Evolutionary conservation across 768 basidiomycete species (phyloP).

Genomic region (Dendrothele bispora): DNA sequence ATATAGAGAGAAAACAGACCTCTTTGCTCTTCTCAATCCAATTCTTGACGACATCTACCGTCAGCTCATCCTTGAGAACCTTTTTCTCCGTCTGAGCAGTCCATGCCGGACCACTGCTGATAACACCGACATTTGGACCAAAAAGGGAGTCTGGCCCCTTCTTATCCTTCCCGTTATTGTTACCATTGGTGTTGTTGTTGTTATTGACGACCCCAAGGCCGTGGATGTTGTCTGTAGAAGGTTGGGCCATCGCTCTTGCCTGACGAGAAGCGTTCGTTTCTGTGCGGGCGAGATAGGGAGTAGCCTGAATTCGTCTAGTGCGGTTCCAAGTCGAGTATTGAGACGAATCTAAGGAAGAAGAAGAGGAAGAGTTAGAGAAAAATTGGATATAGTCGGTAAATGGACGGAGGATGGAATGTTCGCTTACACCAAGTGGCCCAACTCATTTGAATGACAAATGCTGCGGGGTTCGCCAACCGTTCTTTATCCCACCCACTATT

Average conservation of each 20-base stretch:
- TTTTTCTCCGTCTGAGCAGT: conserved; percentile 64
- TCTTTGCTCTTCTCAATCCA: conserved; percentile 92
- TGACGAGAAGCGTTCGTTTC: conserved; percentile 48
- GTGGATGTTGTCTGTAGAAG: conserved; percentile 27
- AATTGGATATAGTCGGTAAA: conserved; percentile 3
- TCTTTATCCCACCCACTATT: too few species aligned
- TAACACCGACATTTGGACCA: conserved; percentile 86
- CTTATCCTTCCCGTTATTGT: conserved; percentile 38
- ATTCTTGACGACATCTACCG: conserved; percentile 73
- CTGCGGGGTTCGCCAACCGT: too few species aligned
- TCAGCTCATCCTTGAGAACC: conserved; percentile 65
- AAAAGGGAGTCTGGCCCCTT: conserved; percentile 82
- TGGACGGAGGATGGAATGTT: not conserved
- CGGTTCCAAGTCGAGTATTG: conserved; percentile 62
- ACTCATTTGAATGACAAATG: conserved; percentile 28
- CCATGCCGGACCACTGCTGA: conserved; percentile 70
- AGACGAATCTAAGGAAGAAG: conserved; percentile 32
- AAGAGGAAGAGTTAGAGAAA: conserved; percentile 6
- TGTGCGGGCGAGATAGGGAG: conserved; percentile 53
- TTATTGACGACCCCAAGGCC: conserved; percentile 17
- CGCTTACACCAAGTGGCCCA: conserved; percentile 41
- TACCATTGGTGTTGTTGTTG: conserved; percentile 10
- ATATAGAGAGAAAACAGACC: conserved; percentile 42
- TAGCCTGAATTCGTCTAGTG: conserved; percentile 48
- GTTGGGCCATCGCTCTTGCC: conserved; percentile 50